These are phyloP conservation scores for Trametes gibbosa DNA, from an alignment of 768 basidiomycete genomes.

Conservation along the genomic window DNA sequence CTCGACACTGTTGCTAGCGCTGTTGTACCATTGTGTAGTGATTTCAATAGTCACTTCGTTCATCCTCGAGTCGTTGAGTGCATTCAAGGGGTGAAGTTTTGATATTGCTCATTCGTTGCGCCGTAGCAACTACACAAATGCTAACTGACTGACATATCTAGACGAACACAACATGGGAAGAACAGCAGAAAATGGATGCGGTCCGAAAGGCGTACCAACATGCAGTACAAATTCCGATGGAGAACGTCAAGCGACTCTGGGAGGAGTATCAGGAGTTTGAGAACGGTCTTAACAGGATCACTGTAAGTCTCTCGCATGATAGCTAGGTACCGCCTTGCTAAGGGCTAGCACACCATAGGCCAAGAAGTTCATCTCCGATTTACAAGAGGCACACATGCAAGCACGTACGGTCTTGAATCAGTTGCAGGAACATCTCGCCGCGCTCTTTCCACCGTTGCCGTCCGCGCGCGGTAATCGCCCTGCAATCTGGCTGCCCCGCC, in stretches of 20 bases:
- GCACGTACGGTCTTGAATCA: slow-evolving; percentile 87
- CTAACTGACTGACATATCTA: slow-evolving; percentile 21
- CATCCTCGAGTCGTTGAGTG: background rate
- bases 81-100: background rate
- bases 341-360: slow-evolving; percentile 45
- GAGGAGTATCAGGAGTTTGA: slow-evolving; percentile 92
- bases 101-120: background rate
- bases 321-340: background rate
- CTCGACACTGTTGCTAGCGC: background rate
- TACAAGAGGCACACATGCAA: slow-evolving; percentile 94
- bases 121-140: background rate
- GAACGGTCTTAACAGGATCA: slow-evolving; percentile 82
- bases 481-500: slow-evolving; percentile 59
- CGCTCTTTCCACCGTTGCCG: slow-evolving; percentile 53
- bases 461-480: slow-evolving; percentile 41
- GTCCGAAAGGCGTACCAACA: slow-evolving; percentile 90
- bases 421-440: slow-evolving; percentile 63
- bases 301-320: slow-evolving; percentile 39
- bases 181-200: slow-evolving; percentile 92
- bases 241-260: slow-evolving; percentile 92
- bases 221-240: slow-evolving; percentile 91
- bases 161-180: slow-evolving; percentile 89
- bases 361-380: slow-evolving; percentile 92
- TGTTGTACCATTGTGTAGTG: slow-evolving; percentile 1
- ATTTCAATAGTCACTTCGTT: background rate